Evolutionary conservation across 2,329 filamentous ascomycete species (phyloP).

Genomic region (Stagonosporopsis cucurbitacearum): DNA sequence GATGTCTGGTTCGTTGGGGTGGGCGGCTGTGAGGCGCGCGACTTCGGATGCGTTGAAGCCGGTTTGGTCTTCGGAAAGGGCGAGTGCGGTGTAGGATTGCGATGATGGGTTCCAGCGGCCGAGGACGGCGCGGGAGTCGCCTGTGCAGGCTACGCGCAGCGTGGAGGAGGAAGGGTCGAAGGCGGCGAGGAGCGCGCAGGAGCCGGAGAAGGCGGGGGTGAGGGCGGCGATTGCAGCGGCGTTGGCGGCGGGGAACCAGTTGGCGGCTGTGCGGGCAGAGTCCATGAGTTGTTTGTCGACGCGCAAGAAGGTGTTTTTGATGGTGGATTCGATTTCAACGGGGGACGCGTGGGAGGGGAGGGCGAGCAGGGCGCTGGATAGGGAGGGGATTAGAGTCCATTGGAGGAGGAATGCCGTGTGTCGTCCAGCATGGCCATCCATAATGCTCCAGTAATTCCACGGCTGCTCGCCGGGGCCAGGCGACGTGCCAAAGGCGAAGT

Average conservation of each 20-base stretch:
- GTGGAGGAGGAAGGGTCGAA: conserved; percentile 63
- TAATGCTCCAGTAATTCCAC: conserved; percentile 54
- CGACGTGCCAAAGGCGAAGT: conserved; percentile 36
- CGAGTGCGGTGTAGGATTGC: conserved; percentile 58
- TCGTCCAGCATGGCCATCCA: conserved; percentile 59
- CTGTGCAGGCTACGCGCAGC: conserved; percentile 69
- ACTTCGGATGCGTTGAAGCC: conserved; percentile 67
- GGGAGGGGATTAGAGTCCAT: conserved; percentile 52
- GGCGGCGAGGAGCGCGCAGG: conserved; percentile 68
- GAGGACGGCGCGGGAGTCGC: conserved; percentile 71
- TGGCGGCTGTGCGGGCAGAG: conserved; percentile 46
- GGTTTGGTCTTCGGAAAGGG: conserved; percentile 70
- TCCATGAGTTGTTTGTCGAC: conserved; percentile 64
- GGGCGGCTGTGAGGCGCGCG: conserved; percentile 60
- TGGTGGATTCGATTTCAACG: conserved; percentile 59
- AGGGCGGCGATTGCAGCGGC: conserved; percentile 39
- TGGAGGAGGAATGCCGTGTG: conserved; percentile 53
- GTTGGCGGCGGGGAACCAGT: conserved; percentile 48
- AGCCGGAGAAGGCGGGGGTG: conserved; percentile 58
- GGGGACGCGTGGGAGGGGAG: conserved; percentile 48
- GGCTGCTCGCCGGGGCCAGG: conserved; percentile 36
- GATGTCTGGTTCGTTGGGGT: conserved; percentile 67
- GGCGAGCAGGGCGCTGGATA: conserved; percentile 47
- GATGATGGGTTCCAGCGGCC: conserved; percentile 56
- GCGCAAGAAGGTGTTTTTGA: conserved; percentile 64